phyloP scores from a whole-genome alignment of 345 rosid genomes.

The Brassica carinata region DNA sequence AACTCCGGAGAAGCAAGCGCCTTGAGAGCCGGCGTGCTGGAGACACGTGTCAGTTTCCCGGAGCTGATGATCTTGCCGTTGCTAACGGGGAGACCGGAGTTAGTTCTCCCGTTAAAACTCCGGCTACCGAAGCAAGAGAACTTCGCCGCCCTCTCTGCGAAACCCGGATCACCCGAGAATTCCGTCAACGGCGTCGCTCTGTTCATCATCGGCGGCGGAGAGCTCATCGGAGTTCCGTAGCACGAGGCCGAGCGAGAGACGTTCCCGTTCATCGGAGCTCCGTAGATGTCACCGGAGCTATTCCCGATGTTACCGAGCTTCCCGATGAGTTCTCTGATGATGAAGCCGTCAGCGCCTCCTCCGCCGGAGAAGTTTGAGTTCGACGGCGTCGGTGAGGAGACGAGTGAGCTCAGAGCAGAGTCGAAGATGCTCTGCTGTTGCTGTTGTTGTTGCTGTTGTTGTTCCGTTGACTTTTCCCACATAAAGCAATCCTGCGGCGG shows the following conservation, averaged over 20 bases:
- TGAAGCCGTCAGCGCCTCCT: constrained; percentile 28
- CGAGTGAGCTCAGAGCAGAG: constrained; percentile 78
- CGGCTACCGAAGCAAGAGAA: constrained; percentile 73
- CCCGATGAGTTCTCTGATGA: constrained; percentile 74
- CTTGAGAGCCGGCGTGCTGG: constrained; percentile 72
- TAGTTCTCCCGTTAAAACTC: constrained; percentile 70
- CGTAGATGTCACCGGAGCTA: constrained; percentile 35
- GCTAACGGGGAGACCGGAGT: neutral
- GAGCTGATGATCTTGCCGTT: constrained; percentile 19
- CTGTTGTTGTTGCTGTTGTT: constrained; percentile 19
- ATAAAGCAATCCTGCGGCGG: constrained; percentile 40
- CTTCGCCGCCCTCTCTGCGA: constrained; percentile 77
- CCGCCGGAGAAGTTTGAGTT: constrained; percentile 57
- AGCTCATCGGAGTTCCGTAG: constrained; percentile 49
- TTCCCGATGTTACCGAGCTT: constrained; percentile 58
- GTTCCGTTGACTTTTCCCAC: constrained; percentile 68
- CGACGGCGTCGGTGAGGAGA: constrained; percentile 80
- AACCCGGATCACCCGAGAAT: constrained; percentile 80
- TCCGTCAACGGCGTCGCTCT: constrained; percentile 53
- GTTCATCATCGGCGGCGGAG: constrained; percentile 42
- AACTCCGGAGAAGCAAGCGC: constrained; percentile 24
- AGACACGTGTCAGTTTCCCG: constrained; percentile 63
- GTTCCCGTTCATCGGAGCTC: constrained; percentile 1
- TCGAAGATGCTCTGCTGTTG: constrained; percentile 46
- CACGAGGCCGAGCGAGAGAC: neutral